Conservation (phyloP, 495 filamentous ascomycete genomes). For the Aspergillus avenaceus region DNA sequence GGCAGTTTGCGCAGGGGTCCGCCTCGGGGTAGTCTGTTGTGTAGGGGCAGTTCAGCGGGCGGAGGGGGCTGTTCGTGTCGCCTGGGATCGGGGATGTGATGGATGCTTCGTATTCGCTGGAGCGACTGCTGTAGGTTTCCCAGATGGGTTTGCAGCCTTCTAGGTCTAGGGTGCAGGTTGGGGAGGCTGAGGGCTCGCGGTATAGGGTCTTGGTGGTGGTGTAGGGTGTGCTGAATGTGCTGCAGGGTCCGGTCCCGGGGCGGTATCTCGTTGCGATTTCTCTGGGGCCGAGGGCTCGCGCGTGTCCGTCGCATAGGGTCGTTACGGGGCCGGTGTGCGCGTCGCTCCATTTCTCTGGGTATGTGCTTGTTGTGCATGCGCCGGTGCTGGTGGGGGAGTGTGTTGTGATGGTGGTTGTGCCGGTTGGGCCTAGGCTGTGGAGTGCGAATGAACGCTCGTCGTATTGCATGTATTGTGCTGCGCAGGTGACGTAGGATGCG, state of each 20-base stretch:
- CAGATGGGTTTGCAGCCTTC: constrained; percentile 23
- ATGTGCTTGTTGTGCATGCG: constrained; percentile 12
- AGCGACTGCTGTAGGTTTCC: constrained; percentile 15
- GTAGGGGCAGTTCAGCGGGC: constrained; percentile 11
- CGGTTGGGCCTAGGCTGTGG: constrained; percentile 13
- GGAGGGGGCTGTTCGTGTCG: constrained; percentile 21
- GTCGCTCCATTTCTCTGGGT: constrained; percentile 4
- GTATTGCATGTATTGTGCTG: constrained; percentile 21
- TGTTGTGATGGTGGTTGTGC: constrained; percentile 2
- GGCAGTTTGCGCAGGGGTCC: constrained; percentile 19
- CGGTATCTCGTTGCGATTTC: constrained; percentile 14
- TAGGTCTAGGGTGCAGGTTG: constrained; percentile 11
- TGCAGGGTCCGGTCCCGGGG: constrained; percentile 20
- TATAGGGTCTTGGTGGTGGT: constrained; percentile 7
- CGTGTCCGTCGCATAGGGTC: constrained; percentile 18
- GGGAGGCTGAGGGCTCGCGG: constrained; percentile 8
- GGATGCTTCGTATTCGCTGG: constrained; percentile 6
- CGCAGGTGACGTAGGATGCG: constrained; percentile 20
- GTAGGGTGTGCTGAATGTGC: constrained; percentile 2
- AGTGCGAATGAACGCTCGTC: constrained; percentile 9
- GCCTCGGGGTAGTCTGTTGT: constrained; percentile 11
- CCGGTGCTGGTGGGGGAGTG: constrained; percentile 16
- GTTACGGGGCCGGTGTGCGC: constrained; percentile 21
- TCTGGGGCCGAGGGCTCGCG: constrained; percentile 19
- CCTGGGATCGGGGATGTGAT: constrained; percentile 8